Conservation (phyloP, 2,329 filamentous ascomycete genomes). For the Balansia obtecta region DNA sequence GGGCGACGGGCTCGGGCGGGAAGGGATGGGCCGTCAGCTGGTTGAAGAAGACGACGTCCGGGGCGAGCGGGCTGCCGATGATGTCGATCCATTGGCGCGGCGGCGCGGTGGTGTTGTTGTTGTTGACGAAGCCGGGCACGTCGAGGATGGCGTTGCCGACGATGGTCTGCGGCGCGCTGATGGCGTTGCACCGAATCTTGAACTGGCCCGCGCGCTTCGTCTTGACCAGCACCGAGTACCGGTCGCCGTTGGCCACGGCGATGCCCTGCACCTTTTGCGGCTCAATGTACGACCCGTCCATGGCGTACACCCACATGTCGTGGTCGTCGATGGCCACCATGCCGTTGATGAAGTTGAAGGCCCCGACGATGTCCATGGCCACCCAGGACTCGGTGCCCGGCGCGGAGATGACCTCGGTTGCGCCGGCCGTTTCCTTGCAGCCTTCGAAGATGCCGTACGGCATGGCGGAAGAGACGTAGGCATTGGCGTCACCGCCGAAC, state of each 20-base stretch:
- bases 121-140: constrained; percentile 12
- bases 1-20: constrained; percentile 30
- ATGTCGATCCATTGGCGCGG: constrained; percentile 36
- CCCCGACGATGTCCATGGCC: constrained; percentile 42
- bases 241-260: constrained; percentile 34
- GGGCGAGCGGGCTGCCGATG: constrained; percentile 29
- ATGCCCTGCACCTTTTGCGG: constrained; percentile 37
- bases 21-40: constrained; percentile 31
- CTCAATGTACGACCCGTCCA: constrained; percentile 41
- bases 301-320: constrained; percentile 39
- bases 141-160: constrained; percentile 37
- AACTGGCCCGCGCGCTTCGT: constrained; percentile 27
- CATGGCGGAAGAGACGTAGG: constrained; percentile 18
- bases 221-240: constrained; percentile 38
- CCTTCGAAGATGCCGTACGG: constrained; percentile 30
- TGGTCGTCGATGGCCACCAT: constrained; percentile 38
- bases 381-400: constrained; percentile 26
- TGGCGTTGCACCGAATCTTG: constrained; percentile 39
- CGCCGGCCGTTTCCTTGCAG: constrained; percentile 34
- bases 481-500: constrained; percentile 16
- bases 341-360: constrained; percentile 32
- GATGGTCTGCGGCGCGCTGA: constrained; percentile 39
- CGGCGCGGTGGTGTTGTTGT: too few species aligned
- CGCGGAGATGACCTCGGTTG: constrained; percentile 28
- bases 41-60: constrained; percentile 30